Percentiles rank a stretch among this genome's conserved stretches.
Conservation (phyloP, 805 yeast species). For the Blastobotrys parvus region DNA sequence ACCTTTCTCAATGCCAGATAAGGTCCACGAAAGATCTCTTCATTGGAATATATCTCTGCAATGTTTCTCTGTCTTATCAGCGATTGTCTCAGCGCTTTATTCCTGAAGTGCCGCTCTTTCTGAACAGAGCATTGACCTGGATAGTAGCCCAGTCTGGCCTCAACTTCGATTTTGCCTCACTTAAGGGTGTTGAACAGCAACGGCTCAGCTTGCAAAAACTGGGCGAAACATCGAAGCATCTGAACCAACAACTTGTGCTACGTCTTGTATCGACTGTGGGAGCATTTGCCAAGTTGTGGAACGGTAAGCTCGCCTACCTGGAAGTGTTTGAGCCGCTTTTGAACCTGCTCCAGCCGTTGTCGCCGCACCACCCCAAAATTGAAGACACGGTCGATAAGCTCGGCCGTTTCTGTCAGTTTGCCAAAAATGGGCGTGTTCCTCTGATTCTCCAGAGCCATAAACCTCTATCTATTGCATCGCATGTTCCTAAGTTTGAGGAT, state of each 20-base stretch:
- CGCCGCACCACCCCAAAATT: background rate
- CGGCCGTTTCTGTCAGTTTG: constrained; percentile 41
- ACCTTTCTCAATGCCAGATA: constrained; percentile 45
- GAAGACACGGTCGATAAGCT: constrained; percentile 31
- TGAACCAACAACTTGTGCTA: background rate
- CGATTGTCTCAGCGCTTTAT: constrained; percentile 66
- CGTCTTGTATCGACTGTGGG: background rate
- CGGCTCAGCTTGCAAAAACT: too few species aligned
- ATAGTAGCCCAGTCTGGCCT: too few species aligned
- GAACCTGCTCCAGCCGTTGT: constrained; percentile 16
- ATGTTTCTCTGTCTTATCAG: constrained; percentile 63
- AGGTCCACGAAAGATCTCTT: constrained; percentile 37
- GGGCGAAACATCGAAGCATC: too few species aligned
- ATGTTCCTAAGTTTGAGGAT: constrained; percentile 89
- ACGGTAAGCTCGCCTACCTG: constrained; percentile 49
- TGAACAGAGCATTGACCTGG: constrained; percentile 3
- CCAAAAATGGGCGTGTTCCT: constrained; percentile 50
- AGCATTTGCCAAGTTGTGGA: constrained; percentile 38
- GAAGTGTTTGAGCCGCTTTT: constrained; percentile 48
- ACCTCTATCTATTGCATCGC: constrained; percentile 75
- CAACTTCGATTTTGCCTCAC: too few species aligned
- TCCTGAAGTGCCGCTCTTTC: constrained; percentile 65
- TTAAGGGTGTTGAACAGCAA: too few species aligned
- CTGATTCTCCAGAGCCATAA: constrained; percentile 74
- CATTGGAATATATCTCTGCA: constrained; percentile 60